These are phyloP conservation scores for Pistacia vera DNA, from an alignment of 345 rosid genomes.

Conservation along the genomic window DNA sequence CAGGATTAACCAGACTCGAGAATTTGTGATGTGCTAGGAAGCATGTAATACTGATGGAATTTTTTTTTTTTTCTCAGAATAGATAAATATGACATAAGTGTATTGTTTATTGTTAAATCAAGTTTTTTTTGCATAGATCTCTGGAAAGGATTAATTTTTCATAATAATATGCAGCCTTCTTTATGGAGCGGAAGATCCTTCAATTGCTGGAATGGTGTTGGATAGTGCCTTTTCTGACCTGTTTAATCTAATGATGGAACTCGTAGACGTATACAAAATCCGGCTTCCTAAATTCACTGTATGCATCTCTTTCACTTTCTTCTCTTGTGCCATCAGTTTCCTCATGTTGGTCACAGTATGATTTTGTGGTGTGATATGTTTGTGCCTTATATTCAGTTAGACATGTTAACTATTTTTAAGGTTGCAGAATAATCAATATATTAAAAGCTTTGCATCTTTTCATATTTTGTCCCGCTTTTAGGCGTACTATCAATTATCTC, in stretches of 20 bases:
- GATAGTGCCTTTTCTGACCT: conserved; percentile 97
- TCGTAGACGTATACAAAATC: conserved; percentile 89
- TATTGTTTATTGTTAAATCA: conserved; percentile 9
- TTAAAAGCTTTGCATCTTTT: not conserved
- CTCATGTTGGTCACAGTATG: not conserved
- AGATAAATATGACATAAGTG: not conserved
- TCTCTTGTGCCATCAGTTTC: conserved; percentile 3
- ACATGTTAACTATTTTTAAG: not conserved
- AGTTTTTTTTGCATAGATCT: not conserved
- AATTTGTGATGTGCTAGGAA: not conserved
- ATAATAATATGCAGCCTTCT: conserved; percentile 68
- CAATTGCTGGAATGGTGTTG: conserved; percentile 96
- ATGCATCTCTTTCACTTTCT: conserved; percentile 22
- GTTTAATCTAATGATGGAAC: conserved; percentile 97
- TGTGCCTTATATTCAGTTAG: not conserved
- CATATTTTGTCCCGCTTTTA: not conserved
- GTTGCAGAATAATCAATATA: not conserved
- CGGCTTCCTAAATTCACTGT: conserved; percentile 96
- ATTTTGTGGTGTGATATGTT: not conserved
- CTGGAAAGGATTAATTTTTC: conserved; percentile 16
- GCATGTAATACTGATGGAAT: not conserved
- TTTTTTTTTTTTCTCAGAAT: not conserved
- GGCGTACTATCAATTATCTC: not conserved
- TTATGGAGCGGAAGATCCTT: conserved; percentile 96
- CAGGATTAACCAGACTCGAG: not conserved